These are phyloP conservation scores for Erythrophleum ivorense DNA, from an alignment of 331 rosid species.

Conservation along the genomic window DNA sequence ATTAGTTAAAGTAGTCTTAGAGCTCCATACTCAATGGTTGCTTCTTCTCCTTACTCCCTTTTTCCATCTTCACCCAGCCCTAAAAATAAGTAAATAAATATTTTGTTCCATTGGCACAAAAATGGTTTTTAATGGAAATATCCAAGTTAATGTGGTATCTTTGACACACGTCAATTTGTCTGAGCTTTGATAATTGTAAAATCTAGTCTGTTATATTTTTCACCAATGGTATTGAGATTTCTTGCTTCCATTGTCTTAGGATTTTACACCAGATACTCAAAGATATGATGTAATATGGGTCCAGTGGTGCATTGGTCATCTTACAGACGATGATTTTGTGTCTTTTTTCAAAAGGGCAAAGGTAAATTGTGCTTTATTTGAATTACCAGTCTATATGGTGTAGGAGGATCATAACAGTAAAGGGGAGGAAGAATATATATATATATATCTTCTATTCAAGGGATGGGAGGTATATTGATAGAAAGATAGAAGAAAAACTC, in stretches of 20 bases:
- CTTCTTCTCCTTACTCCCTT: background rate
- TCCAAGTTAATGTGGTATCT: constrained; percentile 5
- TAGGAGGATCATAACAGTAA: background rate
- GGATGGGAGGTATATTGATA: background rate
- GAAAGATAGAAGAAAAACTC: background rate
- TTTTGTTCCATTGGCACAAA: constrained; percentile 24
- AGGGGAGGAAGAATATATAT: background rate
- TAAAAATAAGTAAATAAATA: no score
- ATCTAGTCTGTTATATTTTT: constrained; percentile 1
- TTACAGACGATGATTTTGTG: constrained; percentile 89
- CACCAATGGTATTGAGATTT: constrained; percentile 35
- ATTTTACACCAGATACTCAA: constrained; percentile 80
- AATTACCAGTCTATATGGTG: background rate
- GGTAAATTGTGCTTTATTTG: constrained; percentile 52
- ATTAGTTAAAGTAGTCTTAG: constrained; percentile 18
- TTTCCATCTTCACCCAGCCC: no score
- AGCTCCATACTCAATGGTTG: background rate
- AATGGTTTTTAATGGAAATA: background rate
- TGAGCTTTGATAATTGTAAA: constrained; percentile 3
- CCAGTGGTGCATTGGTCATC: constrained; percentile 98
- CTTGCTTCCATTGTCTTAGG: constrained; percentile 54
- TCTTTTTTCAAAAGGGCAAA: constrained; percentile 87
- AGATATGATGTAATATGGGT: constrained; percentile 97
- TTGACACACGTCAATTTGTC: background rate
- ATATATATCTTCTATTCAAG: background rate